Base-by-base conservation (phyloP, 116 monocot genomes). In the Zostera marina region DNA sequence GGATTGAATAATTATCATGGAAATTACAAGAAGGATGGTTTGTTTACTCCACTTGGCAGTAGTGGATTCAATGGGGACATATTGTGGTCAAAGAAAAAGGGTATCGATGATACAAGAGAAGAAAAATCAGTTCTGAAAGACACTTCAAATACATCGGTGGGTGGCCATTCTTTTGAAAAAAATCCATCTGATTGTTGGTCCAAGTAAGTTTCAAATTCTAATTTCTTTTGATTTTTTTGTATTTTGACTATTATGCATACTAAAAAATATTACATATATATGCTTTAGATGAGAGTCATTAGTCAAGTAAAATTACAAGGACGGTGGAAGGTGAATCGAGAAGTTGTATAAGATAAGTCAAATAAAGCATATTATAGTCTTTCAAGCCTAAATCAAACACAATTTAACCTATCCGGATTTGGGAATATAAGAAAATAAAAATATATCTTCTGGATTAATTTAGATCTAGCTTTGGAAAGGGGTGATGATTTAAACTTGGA, bases 21-120 rank as follows among this genome's bases (percentile, higher is more conserved):
- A 47, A 74, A 60, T 51, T 65, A 53, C 44, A 72, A 78, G 58
- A 74, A 57, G 73, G 65, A 68, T 68, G 72, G 69, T 12, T 56
- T 56, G 42, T 68, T 66, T 58, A 51, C 57, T 66, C 66, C 82
- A 45, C 21, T 67, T 58, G 65, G 32, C 32, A 32, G 59, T 66
- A 52, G 47, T 58, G 54, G 47, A 59, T 22, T 73, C 32, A 71
- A 68, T 64, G 71, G 46, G 39, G 68, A 54, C 23, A 69, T 69
- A 71, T 44, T 17, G 22, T 87, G 74, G 74, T n/a, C 44, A 48
- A 68, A 78, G 65, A 71, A 72, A 48, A 47, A 47, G 66, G 52
- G 49, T 73, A 40, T 70, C n/a, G 52, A 59, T 73, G 76, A 78
- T 54, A 62, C 52, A 57, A 71, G 63, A 42, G 70, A 58, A 22